These are phyloP conservation scores for Paramecium biaurelia DNA, from an alignment of 73 alveolate species.

Conservation along the genomic window DNA sequence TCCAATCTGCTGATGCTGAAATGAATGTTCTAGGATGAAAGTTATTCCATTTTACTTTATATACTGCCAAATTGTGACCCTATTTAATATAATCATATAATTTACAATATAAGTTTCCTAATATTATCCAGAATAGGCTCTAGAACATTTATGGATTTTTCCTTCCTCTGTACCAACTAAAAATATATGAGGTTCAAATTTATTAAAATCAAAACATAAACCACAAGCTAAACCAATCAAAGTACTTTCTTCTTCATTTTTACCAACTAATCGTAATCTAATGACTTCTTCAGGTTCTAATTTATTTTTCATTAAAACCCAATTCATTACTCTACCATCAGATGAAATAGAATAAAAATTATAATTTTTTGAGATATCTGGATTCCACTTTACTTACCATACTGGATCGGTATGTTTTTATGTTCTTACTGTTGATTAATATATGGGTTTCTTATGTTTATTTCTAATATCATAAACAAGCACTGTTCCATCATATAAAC, in stretches of 20 bases:
- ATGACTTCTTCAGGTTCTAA: constrained; percentile 92
- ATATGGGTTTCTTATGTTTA: constrained; percentile 95
- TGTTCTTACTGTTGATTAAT: constrained; percentile 93
- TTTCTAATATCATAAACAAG: constrained; percentile 98
- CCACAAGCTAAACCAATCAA: constrained; percentile 99
- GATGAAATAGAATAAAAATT: constrained; percentile 96
- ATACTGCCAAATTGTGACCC: constrained; percentile 99
- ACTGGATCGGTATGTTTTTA: constrained; percentile 99
- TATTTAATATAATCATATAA: not conserved
- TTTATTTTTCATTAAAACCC: constrained; percentile 96
- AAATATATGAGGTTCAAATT: constrained; percentile 94
- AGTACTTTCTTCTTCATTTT: constrained; percentile 81
- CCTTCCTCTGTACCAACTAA: constrained; percentile 99
- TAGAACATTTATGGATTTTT: constrained; percentile 98
- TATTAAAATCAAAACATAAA: constrained; percentile 98
- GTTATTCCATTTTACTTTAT: constrained; percentile 97
- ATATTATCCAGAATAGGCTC: constrained; percentile 96
- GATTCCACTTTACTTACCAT: constrained; percentile 98
- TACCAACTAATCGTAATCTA: constrained; percentile 83
- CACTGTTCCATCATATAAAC: constrained; percentile 99
- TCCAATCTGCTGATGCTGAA: constrained; percentile 99
- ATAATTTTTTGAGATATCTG: constrained; percentile 82
- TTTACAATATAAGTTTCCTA: constrained; percentile 78
- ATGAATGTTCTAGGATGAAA: constrained; percentile 98
- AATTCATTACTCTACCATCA: constrained; percentile 99